Evolutionary conservation across 2,329 filamentous ascomycete species (phyloP), one percentile per base, ranked within the genome.

Genomic region (Xylariaceae sp.): DNA sequence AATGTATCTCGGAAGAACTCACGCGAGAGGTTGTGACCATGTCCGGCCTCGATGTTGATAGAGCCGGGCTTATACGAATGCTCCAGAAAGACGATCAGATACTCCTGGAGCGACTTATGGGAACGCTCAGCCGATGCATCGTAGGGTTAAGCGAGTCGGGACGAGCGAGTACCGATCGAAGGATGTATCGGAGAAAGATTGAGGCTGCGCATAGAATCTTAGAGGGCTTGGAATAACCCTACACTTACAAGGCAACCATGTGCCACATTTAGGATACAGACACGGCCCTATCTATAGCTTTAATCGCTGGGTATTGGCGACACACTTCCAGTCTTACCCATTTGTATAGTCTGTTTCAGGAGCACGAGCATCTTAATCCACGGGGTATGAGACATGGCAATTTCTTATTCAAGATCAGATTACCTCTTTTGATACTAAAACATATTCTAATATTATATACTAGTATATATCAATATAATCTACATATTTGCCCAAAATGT

Each of bases 191-290:
- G 54, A 76, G 87, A 57, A 79, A 88, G 59, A 78, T 96, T 46
- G 89, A 95, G 59, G 82, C 84, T 47, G 91, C 90, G 5, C 83
- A 85, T 54, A 78, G 82, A 47, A 80, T 89, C 3, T 74, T 96
- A 31, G 89, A 93, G 59, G 89, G 89, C 5, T 73, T 84, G 53
- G 79, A 28, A 28, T 28, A 28, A 28, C 4, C 22, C 4, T 28
- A 28, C 22, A 5, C 22, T 28, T 4, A 28, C 22, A 28, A 28
- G 22, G 22, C 4, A 28, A 28, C 7, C 22, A 7, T 28, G 4
- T 4, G 22, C 42, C 31, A 47, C 45, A 38, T 19, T 38, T 17
- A 46, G 51, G 43, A 50, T 50, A 56, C 36, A 42, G 17, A 13
- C 10, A 22, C 36, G 10, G 36, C 34, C 18, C 14, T 34, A 14